Evolutionary conservation across 495 filamentous ascomycete genomes (phyloP).

Genomic region (Aspergillus avenaceus): DNA sequence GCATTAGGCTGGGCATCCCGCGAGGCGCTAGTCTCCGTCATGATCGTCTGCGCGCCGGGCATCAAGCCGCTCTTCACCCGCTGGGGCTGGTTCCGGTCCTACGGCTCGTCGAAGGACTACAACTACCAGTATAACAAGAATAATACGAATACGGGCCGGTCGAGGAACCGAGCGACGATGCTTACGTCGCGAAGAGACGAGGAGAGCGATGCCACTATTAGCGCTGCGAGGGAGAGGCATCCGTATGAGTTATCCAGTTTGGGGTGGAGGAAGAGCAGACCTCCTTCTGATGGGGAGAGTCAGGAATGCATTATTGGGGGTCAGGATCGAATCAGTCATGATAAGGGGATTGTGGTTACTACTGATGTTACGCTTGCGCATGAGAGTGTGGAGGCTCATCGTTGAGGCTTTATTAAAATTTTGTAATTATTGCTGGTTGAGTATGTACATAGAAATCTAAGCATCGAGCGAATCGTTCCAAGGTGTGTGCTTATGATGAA

Average conservation of each 20-base stretch:
- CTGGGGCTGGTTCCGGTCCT: slow-evolving; percentile 1
- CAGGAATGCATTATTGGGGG: slow-evolving; percentile 4
- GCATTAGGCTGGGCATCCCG: slow-evolving; percentile 15
- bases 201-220: not conserved
- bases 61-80: slow-evolving; percentile 13
- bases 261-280: not conserved
- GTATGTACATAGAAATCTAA: too few species aligned
- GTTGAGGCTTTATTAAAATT: too few species aligned
- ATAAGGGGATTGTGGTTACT: slow-evolving; percentile 1
- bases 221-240: not conserved
- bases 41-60: slow-evolving; percentile 9
- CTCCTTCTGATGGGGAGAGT: not conserved
- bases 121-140: not conserved
- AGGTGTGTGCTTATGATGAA: too few species aligned
- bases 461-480: too few species aligned
- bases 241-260: not conserved
- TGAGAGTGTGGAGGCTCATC: too few species aligned
- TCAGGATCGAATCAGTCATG: not conserved
- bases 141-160: not conserved
- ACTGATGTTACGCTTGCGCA: slow-evolving; percentile 1
- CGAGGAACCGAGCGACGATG: too few species aligned
- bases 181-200: not conserved
- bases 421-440: too few species aligned
- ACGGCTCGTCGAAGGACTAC: not conserved
- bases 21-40: slow-evolving; percentile 11